Percentiles rank a stretch among this genome's conserved stretches.
These are phyloP conservation scores for Fusarium udum DNA, from an alignment of 2,329 filamentous ascomycete genomes.

Conservation along the genomic window DNA sequence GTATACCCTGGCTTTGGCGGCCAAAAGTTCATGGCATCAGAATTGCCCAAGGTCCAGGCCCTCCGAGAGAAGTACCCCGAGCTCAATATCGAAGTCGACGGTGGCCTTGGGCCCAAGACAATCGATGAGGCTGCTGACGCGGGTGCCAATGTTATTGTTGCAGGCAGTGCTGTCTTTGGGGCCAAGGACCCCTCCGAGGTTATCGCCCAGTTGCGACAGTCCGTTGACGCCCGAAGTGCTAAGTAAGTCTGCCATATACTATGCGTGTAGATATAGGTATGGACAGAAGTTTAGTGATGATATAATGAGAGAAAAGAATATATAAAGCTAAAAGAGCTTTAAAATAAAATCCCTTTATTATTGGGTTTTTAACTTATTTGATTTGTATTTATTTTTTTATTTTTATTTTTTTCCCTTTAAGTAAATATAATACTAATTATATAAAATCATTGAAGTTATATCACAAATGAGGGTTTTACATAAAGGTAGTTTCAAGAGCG, in stretches of 20 bases:
- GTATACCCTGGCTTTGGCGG: slow-evolving; percentile 97
- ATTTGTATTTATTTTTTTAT: no score
- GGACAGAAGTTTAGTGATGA: not conserved
- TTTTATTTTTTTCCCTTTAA: no score
- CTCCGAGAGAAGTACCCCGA: slow-evolving; percentile 87
- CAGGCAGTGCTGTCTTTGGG: slow-evolving; percentile 94
- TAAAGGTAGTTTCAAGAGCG: no score
- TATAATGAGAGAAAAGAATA: not conserved
- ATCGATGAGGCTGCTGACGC: slow-evolving; percentile 95
- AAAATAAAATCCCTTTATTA: not conserved
- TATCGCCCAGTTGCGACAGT: slow-evolving; percentile 80
- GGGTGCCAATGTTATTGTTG: slow-evolving; percentile 97
- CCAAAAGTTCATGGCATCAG: slow-evolving; percentile 97
- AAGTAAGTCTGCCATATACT: slow-evolving; percentile 46
- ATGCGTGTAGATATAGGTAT: not conserved
- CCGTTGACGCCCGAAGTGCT: slow-evolving; percentile 71
- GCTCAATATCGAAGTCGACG: slow-evolving; percentile 97
- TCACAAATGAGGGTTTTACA: no score
- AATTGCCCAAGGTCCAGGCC: slow-evolving; percentile 91
- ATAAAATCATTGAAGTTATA: no score
- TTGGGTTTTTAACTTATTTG: slow-evolving; percentile 13
- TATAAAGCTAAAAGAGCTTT: not conserved
- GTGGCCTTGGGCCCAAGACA: slow-evolving; percentile 85
- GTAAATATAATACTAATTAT: no score
- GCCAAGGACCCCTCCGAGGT: slow-evolving; percentile 88